Evolutionary conservation across 2,329 filamentous ascomycete species (phyloP).

Genomic region (Penicillium sp.): DNA sequence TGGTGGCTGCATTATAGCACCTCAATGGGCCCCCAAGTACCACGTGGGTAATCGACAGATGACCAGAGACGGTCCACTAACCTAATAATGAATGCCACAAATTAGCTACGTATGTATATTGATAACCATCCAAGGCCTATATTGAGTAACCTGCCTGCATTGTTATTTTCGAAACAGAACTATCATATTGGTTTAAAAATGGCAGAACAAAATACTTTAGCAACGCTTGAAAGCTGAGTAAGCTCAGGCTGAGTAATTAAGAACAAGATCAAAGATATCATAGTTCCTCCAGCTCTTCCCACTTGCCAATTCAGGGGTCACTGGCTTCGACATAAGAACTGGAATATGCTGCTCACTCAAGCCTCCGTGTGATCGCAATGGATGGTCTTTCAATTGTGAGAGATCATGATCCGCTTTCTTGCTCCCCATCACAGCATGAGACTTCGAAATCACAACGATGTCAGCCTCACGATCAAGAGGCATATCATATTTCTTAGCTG

Average conservation of each 20-base stretch:
- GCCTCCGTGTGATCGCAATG: conserved; percentile 45
- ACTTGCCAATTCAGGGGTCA: conserved; percentile 7
- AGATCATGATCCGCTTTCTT: conserved; percentile 15
- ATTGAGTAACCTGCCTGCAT: neutral
- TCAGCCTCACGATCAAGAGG: conserved; percentile 24
- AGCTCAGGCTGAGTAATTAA: conserved; percentile 27
- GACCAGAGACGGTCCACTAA: neutral
- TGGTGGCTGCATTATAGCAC: conserved; percentile 23
- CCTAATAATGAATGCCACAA: neutral
- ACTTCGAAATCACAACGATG: conserved; percentile 41
- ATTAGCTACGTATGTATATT: neutral
- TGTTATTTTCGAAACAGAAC: neutral
- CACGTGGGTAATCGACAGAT: neutral
- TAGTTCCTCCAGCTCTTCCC: conserved; percentile 35
- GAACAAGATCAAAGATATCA: conserved; percentile 40
- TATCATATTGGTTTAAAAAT: neutral
- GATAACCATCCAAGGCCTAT: neutral
- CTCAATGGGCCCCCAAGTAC: conserved; percentile 2
- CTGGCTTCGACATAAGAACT: conserved; percentile 33
- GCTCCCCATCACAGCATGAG: conserved; percentile 41
- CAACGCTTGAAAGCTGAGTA: neutral
- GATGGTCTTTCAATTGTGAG: conserved; percentile 12
- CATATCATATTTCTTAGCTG: neutral
- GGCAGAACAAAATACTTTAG: neutral
- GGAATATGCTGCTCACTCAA: conserved; percentile 43